Percentiles rank a stretch among this genome's conserved stretches.
Evolutionary conservation across 176 grass and related monocot genomes (phyloP).

Genomic region (barley (Hordeum vulgare)): MorexV3_pseudomolecules_assembly NC_058518.1:254362901-254363400

Average conservation of each 20-base stretch:
- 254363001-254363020: slow-evolving; percentile 95
- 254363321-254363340: slow-evolving; percentile 1
- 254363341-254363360: neutral
- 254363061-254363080: slow-evolving; percentile 57
- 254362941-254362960: slow-evolving; percentile 6
- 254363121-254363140: slow-evolving; percentile 17
- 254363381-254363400: neutral
- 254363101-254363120: neutral
- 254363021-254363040: slow-evolving; percentile 79
- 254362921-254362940: slow-evolving; percentile 4
- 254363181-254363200: slow-evolving; percentile 72
- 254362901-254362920: neutral
- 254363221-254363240: slow-evolving; percentile 62
- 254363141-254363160: slow-evolving; percentile 19
- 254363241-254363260: slow-evolving; percentile 61
- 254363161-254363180: slow-evolving; percentile 72
- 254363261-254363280: slow-evolving; percentile 54
- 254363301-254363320: slow-evolving; percentile 42
- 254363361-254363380: slow-evolving; percentile 11
- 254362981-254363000: slow-evolving; percentile 67
- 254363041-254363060: slow-evolving; percentile 66
- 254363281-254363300: slow-evolving; percentile 73
- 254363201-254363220: slow-evolving; percentile 81
- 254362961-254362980: slow-evolving; percentile 42
- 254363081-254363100: neutral